Evolutionary conservation across 2,329 filamentous ascomycete genomes (phyloP), one percentile per base, ranked within the genome.

Genomic region (Trichoderma atroviride): DNA sequence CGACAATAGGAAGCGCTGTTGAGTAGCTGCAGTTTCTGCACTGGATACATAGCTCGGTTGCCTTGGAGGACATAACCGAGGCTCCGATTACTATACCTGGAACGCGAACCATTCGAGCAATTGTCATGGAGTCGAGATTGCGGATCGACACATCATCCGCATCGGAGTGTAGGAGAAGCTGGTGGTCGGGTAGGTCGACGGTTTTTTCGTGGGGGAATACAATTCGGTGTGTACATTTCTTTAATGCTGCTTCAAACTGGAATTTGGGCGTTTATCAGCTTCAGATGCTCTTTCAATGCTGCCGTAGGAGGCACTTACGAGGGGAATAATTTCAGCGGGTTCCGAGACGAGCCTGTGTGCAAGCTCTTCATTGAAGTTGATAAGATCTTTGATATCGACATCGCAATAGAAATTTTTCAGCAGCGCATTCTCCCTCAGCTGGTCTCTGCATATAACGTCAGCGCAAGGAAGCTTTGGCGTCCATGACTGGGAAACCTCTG

Each of bases 11-110:
- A 19, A 98, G 81, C 29, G 87, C 86, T 72, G 92, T 86, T 37
- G 87, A 85, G 74, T 94, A 87, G 70, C 90, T 87, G 81, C 96
- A 99, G 76, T 90, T 94, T 72, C 94, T 89, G 83, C 96, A 99
- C 80, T 96, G 90, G 63, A 99, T 91, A 71, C 92, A 88, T 29
- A 99, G 85, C 31, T 90, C 85, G 7, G 94, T 97, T 5, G 96
- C 93, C 83, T 99, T 98, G 14, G 95, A 98, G 2, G 94, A 97
- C 79, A 98, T 91, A 22, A 97, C 97, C 0, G 95, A 97, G 58
- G 96, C 96, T 58, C 96, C 95, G 73, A 99, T 99, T 70, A 99
- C 93, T 73, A 99, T 99, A 62, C 96, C 96, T 0, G 96, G 96
- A 69, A 99, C 97, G 69, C 95, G 89, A 50, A 99, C 95, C n/a